These are phyloP conservation scores for Trichoderma guizhouense DNA, from an alignment of 2,329 filamentous ascomycete species.

Conservation along the genomic window DNA sequence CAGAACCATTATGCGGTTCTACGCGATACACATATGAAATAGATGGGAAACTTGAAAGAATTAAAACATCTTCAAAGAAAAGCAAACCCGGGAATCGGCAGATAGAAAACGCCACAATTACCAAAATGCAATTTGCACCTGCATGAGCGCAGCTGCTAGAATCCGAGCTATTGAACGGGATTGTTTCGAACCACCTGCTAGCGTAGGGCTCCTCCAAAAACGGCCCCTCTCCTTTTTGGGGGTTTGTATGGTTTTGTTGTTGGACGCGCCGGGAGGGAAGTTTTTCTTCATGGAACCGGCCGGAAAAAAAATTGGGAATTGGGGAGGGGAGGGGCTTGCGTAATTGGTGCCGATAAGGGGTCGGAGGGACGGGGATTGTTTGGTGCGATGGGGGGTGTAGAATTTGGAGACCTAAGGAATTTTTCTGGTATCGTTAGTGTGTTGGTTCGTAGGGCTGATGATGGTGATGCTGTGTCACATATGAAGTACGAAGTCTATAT, in stretches of 20 bases:
- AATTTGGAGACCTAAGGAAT: neutral
- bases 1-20: neutral
- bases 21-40: neutral
- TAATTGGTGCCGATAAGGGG: constrained; percentile 3
- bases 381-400: neutral
- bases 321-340: neutral
- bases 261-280: neutral
- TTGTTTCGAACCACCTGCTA: too few species aligned
- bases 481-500: neutral
- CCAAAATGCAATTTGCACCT: neutral
- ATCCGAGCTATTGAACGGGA: neutral
- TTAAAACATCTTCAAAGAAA: too few species aligned
- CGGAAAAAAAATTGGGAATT: neutral
- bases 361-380: constrained; percentile 8
- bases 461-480: neutral
- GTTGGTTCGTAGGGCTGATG: neutral
- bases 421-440: neutral
- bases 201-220: too few species aligned
- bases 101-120: neutral
- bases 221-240: too few species aligned
- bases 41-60: neutral
- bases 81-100: neutral
- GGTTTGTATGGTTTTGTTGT: neutral
- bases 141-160: constrained; percentile 11
- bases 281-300: neutral